Evolutionary conservation across 768 basidiomycete genomes (phyloP), one percentile per base, ranked within the genome.

Genomic region (Cystobasidium onofrii): DNA sequence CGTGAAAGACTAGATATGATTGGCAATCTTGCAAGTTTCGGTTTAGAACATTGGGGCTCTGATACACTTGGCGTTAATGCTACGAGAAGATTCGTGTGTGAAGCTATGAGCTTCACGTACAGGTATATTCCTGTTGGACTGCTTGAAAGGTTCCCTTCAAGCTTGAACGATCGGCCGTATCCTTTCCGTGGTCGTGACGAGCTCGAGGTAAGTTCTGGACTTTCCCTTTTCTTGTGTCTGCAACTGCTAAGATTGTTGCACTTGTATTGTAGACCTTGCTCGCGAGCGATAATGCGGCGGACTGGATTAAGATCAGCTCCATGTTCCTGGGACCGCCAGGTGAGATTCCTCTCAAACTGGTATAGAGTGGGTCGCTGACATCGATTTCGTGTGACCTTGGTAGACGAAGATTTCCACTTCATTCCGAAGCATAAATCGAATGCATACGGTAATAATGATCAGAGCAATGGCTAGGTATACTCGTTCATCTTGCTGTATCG

Each of bases 341-440:
- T 0, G 90, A 90, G 74, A 83, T 86, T 1, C 95, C 91, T 43
- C n/a, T 1, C 12, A 34, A 17, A 17, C 15, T 43, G 64, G 29
- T 9, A n/a, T n/a, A n/a, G n/a, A n/a, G n/a, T n/a, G n/a, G n/a
- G n/a, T n/a, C n/a, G n/a, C n/a, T n/a, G n/a, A n/a, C n/a, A n/a
- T n/a, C n/a, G n/a, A n/a, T n/a, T n/a, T n/a, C n/a, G n/a, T n/a
- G n/a, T n/a, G n/a, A n/a, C n/a, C n/a, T n/a, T n/a, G n/a, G n/a
- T n/a, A 67, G 65, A 43, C 15, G 29, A 43, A 3, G 34, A 54
- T 15, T 75, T 57, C 39, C 82, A 83, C 7, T 98, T 96, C 81
- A 87, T 86, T 17, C 92, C 94, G 1, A 98, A 96, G 81, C 94
- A 98, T 82, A 94, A 91, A 82, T 93, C 91, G 76, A 97, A 96